phyloP scores from a whole-genome alignment of 2,329 filamentous ascomycete species.

The Curvularia spicifera region DNA sequence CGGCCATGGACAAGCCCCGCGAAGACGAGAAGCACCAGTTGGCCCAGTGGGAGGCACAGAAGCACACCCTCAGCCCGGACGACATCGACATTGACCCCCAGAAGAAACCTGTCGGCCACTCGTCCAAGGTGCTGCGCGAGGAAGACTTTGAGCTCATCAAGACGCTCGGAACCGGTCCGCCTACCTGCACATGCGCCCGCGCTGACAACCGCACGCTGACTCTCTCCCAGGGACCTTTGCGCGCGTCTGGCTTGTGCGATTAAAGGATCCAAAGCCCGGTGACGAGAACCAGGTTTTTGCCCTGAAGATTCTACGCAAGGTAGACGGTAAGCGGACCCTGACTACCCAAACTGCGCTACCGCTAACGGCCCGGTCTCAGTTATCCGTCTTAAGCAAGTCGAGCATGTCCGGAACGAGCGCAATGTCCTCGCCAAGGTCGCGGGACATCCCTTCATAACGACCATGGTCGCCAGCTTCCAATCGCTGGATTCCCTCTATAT shows the following conservation, averaged over 20 bases:
- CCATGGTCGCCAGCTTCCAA: constrained; percentile 78
- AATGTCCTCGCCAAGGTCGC: constrained; percentile 77
- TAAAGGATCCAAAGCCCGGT: constrained; percentile 59
- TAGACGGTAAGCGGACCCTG: constrained; percentile 52
- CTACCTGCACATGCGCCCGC: neutral
- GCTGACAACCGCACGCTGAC: constrained; percentile 27
- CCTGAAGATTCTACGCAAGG: constrained; percentile 76
- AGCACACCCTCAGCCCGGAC: constrained; percentile 51
- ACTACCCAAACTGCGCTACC: constrained; percentile 14
- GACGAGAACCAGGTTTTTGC: constrained; percentile 74
- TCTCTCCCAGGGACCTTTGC: constrained; percentile 72
- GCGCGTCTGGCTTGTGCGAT: constrained; percentile 77
- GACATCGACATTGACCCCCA: constrained; percentile 53
- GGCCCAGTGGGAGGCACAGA: constrained; percentile 56
- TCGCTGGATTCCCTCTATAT: constrained; percentile 81
- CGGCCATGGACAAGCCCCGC: constrained; percentile 49
- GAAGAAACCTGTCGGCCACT: constrained; percentile 56
- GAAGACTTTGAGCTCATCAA: constrained; percentile 75
- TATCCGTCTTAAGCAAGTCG: constrained; percentile 83
- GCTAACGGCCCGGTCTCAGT: constrained; percentile 56
- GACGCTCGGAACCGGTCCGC: constrained; percentile 75
- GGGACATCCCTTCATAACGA: constrained; percentile 84
- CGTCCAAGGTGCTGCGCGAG: constrained; percentile 54
- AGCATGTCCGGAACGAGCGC: constrained; percentile 85
- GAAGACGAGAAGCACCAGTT: constrained; percentile 57